These are phyloP conservation scores for Botrytis galanthina DNA, from an alignment of 2,329 filamentous ascomycete species.

Conservation along the genomic window DNA sequence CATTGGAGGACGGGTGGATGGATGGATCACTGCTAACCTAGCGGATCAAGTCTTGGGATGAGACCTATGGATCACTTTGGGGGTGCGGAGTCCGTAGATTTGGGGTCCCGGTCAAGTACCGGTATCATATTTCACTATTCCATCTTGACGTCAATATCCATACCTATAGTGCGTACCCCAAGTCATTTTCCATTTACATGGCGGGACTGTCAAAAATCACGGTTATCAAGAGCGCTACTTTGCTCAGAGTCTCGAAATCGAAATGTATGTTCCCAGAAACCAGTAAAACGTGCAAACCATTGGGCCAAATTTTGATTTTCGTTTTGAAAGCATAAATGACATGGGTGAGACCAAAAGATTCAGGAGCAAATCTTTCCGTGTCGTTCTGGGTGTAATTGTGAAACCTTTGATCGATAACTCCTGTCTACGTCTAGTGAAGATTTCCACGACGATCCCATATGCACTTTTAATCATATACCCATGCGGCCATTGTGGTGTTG, in stretches of 20 bases:
- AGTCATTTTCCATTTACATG: not conserved
- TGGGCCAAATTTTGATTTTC: conserved; percentile 6
- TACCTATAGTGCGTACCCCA: not conserved
- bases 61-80: not conserved
- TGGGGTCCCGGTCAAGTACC: not conserved
- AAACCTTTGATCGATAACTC: conserved; percentile 17
- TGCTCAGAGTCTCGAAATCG: not conserved
- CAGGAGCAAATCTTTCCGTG: conserved; percentile 1
- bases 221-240: not conserved
- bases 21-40: not conserved
- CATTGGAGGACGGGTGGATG: not conserved
- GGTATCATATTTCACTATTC: not conserved
- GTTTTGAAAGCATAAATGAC: conserved; percentile 12
- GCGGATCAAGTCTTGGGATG: not conserved
- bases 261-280: not conserved
- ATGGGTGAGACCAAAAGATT: not conserved
- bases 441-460: conserved; percentile 25
- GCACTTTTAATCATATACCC: conserved; percentile 19
- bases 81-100: conserved; percentile 2
- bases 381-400: conserved; percentile 13
- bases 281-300: not conserved
- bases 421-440: conserved; percentile 18
- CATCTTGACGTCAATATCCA: conserved; percentile 1
- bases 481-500: conserved; percentile 32
- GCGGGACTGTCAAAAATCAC: conserved; percentile 2